Evolutionary conservation across 1,284 basidiomycete species (phyloP).

Genomic region (Trichosporon sp.): DNA sequence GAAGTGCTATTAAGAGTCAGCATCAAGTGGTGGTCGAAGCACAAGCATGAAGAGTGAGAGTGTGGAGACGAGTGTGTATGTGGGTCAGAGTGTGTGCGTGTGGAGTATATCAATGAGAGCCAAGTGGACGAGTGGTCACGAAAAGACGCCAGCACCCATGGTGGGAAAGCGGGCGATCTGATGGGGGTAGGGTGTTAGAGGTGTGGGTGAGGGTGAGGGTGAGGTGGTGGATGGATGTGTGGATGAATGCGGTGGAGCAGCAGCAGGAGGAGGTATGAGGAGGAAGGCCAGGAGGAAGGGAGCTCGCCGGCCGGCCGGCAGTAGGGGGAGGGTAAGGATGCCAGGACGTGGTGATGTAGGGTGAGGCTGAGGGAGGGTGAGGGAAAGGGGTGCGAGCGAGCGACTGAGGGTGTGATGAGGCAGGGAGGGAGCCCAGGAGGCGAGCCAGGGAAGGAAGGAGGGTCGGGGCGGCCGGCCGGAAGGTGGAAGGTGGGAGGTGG

Average conservation of each 20-base stretch:
- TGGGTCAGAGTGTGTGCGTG: too few species aligned
- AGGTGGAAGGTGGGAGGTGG: background rate
- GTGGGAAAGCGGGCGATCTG: background rate
- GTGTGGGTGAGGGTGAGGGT: background rate
- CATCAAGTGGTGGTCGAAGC: background rate
- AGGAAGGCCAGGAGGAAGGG: too few species aligned
- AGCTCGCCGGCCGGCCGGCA: background rate
- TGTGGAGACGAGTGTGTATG: too few species aligned
- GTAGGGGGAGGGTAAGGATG: constrained; percentile 1
- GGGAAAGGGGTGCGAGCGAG: background rate
- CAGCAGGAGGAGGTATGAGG: too few species aligned
- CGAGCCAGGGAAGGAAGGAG: background rate
- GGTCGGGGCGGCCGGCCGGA: background rate
- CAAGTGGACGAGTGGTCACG: too few species aligned
- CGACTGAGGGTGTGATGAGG: background rate
- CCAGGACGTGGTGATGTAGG: too few species aligned
- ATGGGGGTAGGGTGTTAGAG: background rate
- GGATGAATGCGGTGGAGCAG: background rate
- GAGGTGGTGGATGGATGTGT: background rate
- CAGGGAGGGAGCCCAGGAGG: too few species aligned
- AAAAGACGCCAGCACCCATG: background rate
- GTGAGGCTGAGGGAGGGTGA: too few species aligned
- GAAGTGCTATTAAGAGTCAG: background rate
- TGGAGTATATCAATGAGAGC: background rate
- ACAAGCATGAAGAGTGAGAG: background rate